A percentile compares a stretch with the other conserved stretches of the same genome.
Conservation (phyloP, 306 rosid species). For the Begonia peltatifolia region DNA sequence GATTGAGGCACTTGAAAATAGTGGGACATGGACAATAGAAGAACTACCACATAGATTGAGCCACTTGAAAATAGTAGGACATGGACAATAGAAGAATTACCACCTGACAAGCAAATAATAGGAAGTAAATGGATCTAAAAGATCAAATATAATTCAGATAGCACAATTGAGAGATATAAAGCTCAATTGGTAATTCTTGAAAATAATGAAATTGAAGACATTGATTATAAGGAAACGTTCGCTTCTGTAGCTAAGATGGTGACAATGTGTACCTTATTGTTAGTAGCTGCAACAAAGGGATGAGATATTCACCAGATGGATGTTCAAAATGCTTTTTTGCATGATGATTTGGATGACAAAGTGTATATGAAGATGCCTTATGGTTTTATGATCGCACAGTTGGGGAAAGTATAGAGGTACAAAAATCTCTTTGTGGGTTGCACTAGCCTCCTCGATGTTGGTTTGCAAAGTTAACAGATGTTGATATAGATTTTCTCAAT, state of each 20-base stretch:
- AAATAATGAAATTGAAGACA: not conserved
- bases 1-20: not conserved
- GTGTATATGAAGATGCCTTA: not conserved
- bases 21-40: constrained; percentile 6
- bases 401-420: not conserved
- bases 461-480: constrained; percentile 1
- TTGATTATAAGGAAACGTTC: not conserved
- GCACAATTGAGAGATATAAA: not conserved
- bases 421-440: not conserved
- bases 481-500: not conserved
- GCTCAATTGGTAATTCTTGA: not conserved
- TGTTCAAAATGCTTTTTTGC: too few species aligned
- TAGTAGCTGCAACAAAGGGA: not conserved
- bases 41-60: not conserved
- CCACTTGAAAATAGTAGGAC: not conserved
- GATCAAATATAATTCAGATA: not conserved
- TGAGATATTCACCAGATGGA: not conserved
- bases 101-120: not conserved
- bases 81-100: not conserved
- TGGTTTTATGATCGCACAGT: not conserved
- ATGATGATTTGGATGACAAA: too few species aligned
- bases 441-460: not conserved
- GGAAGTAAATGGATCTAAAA: not conserved
- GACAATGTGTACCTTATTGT: not conserved
- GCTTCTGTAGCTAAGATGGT: constrained; percentile 3